These are phyloP conservation scores for Entonaema liquescens DNA, from an alignment of 495 filamentous ascomycete genomes.

Conservation along the genomic window DNA sequence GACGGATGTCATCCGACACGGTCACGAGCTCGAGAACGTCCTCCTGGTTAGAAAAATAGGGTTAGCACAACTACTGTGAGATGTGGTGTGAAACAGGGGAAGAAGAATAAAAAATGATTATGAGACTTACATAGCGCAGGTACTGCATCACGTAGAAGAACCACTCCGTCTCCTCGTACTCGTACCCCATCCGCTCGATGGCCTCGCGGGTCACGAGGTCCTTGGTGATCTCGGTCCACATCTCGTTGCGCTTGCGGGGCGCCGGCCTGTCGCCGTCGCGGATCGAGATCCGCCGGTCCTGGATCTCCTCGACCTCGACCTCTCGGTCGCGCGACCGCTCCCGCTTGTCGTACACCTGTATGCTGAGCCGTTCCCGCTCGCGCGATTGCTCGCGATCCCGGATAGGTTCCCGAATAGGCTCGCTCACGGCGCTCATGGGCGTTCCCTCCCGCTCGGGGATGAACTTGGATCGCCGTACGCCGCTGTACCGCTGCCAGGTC, in stretches of 20 bases:
- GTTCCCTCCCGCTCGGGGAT: conserved; percentile 60
- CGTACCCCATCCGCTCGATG: conserved; percentile 83
- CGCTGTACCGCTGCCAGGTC: conserved; percentile 80
- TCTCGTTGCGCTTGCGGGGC: conserved; percentile 65
- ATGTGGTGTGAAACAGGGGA: no score
- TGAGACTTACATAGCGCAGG: conserved; percentile 77
- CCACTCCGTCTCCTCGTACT: conserved; percentile 87
- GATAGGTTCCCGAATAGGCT: conserved; percentile 24
- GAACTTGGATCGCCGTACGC: conserved; percentile 74
- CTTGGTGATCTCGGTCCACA: conserved; percentile 98
- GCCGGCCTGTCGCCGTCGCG: conserved; percentile 42
- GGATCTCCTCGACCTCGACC: conserved; percentile 55
- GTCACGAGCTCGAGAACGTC: conserved; percentile 87
- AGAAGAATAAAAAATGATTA: not conserved
- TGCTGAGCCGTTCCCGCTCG: conserved; percentile 52
- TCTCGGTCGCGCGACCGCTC: conserved; percentile 50
- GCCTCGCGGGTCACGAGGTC: conserved; percentile 89
- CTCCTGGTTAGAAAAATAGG: conserved; percentile 63
- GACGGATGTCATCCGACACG: conserved; percentile 81
- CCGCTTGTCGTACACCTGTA: conserved; percentile 54
- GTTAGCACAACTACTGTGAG: no score
- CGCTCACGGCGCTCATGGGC: conserved; percentile 25
- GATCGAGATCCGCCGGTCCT: conserved; percentile 55
- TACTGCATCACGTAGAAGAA: conserved; percentile 96
- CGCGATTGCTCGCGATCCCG: conserved; percentile 25